Evolutionary conservation across 2,329 filamentous ascomycete genomes (phyloP).

Genomic region (Neofusicoccum kwambonambiense): DNA sequence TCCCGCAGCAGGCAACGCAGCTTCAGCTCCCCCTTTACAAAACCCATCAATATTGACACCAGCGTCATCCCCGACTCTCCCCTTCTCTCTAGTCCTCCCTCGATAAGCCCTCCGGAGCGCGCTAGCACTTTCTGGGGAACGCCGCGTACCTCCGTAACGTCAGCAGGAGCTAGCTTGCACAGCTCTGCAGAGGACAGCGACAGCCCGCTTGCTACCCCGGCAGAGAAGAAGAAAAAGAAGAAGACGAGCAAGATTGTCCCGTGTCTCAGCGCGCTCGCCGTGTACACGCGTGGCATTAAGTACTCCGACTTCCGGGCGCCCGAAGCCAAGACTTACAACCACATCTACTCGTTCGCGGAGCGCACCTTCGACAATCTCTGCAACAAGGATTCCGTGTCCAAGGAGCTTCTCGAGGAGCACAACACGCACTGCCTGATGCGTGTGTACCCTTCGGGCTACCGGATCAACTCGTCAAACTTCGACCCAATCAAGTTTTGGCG

Average conservation of each 20-base stretch:
- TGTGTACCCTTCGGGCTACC: conserved; percentile 82
- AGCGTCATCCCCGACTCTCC: conserved; percentile 49
- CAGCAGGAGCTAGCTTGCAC: conserved; percentile 51
- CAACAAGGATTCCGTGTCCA: conserved; percentile 70
- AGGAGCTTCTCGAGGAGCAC: conserved; percentile 78
- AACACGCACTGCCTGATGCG: conserved; percentile 91
- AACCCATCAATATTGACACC: conserved; percentile 62
- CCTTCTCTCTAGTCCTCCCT: conserved; percentile 52
- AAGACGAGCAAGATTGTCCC: conserved; percentile 81
- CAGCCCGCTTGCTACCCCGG: conserved; percentile 55
- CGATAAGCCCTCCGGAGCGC: conserved; percentile 53
- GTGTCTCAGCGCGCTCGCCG: conserved; percentile 78
- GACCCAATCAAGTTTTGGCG: conserved; percentile 93
- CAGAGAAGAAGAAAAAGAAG: conserved; percentile 57
- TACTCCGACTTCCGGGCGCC: conserved; percentile 76
- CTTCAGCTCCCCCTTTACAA: conserved; percentile 73
- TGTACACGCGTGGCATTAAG: conserved; percentile 76
- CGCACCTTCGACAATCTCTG: conserved; percentile 80
- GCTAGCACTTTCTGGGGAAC: conserved; percentile 47
- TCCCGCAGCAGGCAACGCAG: conserved; percentile 56
- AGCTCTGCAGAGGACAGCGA: conserved; percentile 79
- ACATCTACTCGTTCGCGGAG: conserved; percentile 94
- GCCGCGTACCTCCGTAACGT: conserved; percentile 55
- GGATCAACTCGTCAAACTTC: conserved; percentile 88
- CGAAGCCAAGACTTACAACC: conserved; percentile 84